Evolutionary conservation across 208 protist species (phyloP), one percentile per base, ranked within the genome.

Genomic region (Trypanosoma rangeli): DNA sequence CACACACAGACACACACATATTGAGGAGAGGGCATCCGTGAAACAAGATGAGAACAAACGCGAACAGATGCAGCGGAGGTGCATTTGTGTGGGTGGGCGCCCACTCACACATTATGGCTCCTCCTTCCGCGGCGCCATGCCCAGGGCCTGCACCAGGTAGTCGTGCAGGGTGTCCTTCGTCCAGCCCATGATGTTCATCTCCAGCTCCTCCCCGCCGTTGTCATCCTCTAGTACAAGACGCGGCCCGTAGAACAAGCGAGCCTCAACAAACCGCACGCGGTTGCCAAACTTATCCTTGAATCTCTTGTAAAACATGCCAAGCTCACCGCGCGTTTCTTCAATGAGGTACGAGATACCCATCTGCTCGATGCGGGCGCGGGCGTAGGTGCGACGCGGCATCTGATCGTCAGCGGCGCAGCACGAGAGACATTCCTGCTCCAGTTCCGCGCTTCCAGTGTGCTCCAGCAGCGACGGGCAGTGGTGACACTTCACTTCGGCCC

Each of bases 381-480:
- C 44, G 55, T 69, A 74, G 18, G 33, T 64, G 22, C 39, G 44
- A 42, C 4, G 10, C 35, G 31, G 39, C 10, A 9, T 52, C 29
- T 64, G 48, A 13, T 69, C 50, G 20, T 67, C 52, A 0, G 24
- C 22, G 2, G 64, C 64, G 74, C 87, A 90, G 74, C 84, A 93
- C 20, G 68, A 39, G 18, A 72, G 50, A 67, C 87, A 93, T 56
- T 93, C 84, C 31, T 75, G 46, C 16, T 83, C 53, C 3, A 93
- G 44, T 7, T 68, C 64, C 1, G 29, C 29, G 57, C 55, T 84
- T 8, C 72, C 74, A 3, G 84, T 90, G 55, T 83, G 59, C 16
- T 79, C 53, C 3, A 82, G 68, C 5, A 93, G 73, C 37, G 70
- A 33, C 1, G 68, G 65, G 53, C 87, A 93, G 53, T 73, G 37